Evolutionary conservation across 108 stramenopile species (phyloP), one percentile per base, ranked within the genome.

Genomic region (Skeletonema grethae): DNA sequence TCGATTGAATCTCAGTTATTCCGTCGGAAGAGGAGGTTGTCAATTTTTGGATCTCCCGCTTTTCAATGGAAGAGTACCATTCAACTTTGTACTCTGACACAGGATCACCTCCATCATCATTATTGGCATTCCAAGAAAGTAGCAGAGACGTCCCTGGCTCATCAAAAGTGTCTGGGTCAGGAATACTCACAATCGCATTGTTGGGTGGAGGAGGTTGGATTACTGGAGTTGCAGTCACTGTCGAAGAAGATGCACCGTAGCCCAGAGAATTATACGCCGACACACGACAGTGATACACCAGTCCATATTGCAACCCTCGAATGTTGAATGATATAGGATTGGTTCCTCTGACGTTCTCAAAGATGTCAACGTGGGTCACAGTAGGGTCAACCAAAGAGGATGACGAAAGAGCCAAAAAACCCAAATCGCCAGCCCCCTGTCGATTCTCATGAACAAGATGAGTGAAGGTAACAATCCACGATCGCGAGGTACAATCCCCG

Each of bases 401-500:
- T 7, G 63, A 61, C 3, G 32, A n/a, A n/a, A 70, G 68, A 24
- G 48, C 63, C 18, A 94, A 41, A 32, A 92, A 76, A 8, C 78
- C 83, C 12, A 93, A 57, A 67, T 96, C 85, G 0, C 91, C 90
- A 4, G 94, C 92, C 24, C 93, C 95, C 45, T 88, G 90, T 15
- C 82, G 76, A 60, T 71, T 77, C 75, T 88, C 89, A 65, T 93
- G 82, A n/a, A 65, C 74, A 25, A 83, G 58, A 63, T 93, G 82
- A 11, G 89, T 89, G 41, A 93, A 88, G 16, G 86, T 88, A 0
- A 96, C 86, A 56, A 80, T 86, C 93, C 93, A 96, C 2, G 75
- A 61, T n/a, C 65, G 36, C 2, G 64, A 35, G 10, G 66, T 57
- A 38, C 76, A 76, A 35, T 72, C 63, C 12, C 67, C 64, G 10